phyloP scores from a whole-genome alignment of 352 stramenopile genomes.

The Pythium rhizo-oryzae region DNA sequence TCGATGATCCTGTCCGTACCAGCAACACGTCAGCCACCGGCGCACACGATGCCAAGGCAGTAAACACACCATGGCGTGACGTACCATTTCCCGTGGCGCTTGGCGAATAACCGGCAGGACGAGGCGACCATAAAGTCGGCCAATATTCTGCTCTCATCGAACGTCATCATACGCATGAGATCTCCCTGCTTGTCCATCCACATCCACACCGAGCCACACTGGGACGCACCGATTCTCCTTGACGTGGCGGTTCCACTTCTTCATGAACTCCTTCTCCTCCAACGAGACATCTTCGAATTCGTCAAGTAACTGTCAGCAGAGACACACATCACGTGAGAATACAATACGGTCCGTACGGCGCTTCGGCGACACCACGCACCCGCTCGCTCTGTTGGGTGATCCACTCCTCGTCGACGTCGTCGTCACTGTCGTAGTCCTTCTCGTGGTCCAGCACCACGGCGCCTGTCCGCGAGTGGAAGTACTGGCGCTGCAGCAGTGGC shows the following conservation, averaged over 20 bases:
- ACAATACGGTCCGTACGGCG: background rate
- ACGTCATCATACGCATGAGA: background rate
- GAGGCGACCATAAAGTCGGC: constrained; percentile 87
- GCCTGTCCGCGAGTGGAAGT: constrained; percentile 88
- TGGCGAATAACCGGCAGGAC: constrained; percentile 85
- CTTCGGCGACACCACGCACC: constrained; percentile 26
- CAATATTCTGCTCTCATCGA: constrained; percentile 52
- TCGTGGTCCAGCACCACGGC: constrained; percentile 82
- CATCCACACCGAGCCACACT: background rate
- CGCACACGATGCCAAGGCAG: too few relatives aligned
- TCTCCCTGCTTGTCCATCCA: background rate
- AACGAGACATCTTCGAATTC: constrained; percentile 89
- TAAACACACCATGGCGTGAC: constrained; percentile 4
- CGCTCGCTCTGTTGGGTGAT: constrained; percentile 87
- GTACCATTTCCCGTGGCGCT: constrained; percentile 80
- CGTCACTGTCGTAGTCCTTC: constrained; percentile 87
- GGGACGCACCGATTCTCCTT: constrained; percentile 67
- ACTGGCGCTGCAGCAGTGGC: constrained; percentile 78
- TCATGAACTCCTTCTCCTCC: constrained; percentile 91
- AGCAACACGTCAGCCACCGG: background rate
- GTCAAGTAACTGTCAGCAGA: constrained; percentile 58
- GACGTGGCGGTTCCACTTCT: constrained; percentile 89
- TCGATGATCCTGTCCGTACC: constrained; percentile 61
- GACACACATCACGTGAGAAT: background rate
- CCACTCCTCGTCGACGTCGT: constrained; percentile 90